Evolutionary conservation across 75 land plant genomes (phyloP), one percentile per base, ranked within the genome.

Genomic region (Sequoia sempervirens): DNA sequence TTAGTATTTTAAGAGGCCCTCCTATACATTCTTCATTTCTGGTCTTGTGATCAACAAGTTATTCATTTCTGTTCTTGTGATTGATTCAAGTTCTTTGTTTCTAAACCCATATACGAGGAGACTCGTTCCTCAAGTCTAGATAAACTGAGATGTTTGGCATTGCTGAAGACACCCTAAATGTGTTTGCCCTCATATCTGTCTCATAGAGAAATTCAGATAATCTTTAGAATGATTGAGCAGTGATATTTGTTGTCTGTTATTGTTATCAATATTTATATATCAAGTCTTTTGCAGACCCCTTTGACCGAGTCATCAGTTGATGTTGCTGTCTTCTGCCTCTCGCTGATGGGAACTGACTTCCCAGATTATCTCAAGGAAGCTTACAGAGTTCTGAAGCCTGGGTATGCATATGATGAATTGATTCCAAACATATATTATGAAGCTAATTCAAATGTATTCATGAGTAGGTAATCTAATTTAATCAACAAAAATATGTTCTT

Each of bases 291-390:
- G 81, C 92, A 98, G 99, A 96, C 95, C 70, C 99, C 99, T 12
- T 88, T 98, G 69, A 88, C 86, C 28, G 83, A 92, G 76, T 84
- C 89, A 23, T 92, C 97, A 20, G 88, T 98, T 58, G 99, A 98
- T 90, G 97, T 96, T 89, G 94, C 99, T 83, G 96, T 98, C 58
- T 98, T 98, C 82, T 98, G 97, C 81, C 91, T 98, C 50, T 96
- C 99, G 17, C 84, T 98, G 79, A 96, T 98, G 99, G 99, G 99
- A 79, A 92, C 87, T 36, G 93, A 94, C 88, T 98, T 85, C 83
- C 86, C 95, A 69, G 90, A 87, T 84, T 98, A 88, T 89, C 85
- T 96, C 36, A 83, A 86, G 79, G 99, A 98, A 87, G 98, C 99
- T 50, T 82, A 92, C 38, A 93, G 99, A 81, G 94, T 98, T 78